Evolutionary conservation across 108 stramenopile genomes (phyloP).

Genomic region (Stephanodiscus minutulus): DNA sequence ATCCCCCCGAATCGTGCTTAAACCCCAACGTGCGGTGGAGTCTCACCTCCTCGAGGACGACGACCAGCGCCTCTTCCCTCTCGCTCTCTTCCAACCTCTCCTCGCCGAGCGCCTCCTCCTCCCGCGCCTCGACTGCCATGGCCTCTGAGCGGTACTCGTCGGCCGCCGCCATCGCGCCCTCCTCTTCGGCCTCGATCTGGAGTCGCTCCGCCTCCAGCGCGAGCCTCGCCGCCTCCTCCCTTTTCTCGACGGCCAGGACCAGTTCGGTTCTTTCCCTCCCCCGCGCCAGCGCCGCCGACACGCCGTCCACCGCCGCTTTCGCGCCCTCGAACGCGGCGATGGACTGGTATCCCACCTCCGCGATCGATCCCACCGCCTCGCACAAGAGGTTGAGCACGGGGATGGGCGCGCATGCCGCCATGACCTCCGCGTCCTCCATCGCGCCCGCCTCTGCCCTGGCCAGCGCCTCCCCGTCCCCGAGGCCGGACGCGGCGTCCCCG

Average conservation of each 20-base stretch:
- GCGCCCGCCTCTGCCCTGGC: conserved; percentile 19
- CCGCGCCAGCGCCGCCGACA: conserved; percentile 16
- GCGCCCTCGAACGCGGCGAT: conserved; percentile 35
- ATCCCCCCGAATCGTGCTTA: not conserved
- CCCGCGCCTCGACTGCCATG: conserved; percentile 8
- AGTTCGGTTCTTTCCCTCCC: conserved; percentile 24
- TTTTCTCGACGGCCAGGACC: conserved; percentile 2
- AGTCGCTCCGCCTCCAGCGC: conserved; percentile 12
- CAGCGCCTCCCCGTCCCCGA: conserved; percentile 32
- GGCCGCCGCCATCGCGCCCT: conserved; percentile 11
- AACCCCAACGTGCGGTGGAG: not conserved
- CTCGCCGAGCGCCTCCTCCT: conserved; percentile 10
- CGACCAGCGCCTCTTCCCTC: conserved; percentile 23
- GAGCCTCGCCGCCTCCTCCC: conserved; percentile 29
- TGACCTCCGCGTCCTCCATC: conserved; percentile 27
- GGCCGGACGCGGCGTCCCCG: conserved; percentile 13
- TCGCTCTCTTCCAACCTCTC: conserved; percentile 22
- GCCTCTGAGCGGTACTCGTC: conserved; percentile 16
- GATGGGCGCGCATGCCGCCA: conserved; percentile 30
- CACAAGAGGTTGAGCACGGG: conserved; percentile 28
- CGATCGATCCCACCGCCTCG: conserved; percentile 38
- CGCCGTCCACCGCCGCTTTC: conserved; percentile 28
- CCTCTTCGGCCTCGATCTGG: conserved; percentile 15
- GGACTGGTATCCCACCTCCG: conserved; percentile 22
- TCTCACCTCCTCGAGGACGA: conserved; percentile 27